These are phyloP conservation scores for Pezicula radicicola DNA, from an alignment of 2,329 filamentous ascomycete species.

Conservation along the genomic window DNA sequence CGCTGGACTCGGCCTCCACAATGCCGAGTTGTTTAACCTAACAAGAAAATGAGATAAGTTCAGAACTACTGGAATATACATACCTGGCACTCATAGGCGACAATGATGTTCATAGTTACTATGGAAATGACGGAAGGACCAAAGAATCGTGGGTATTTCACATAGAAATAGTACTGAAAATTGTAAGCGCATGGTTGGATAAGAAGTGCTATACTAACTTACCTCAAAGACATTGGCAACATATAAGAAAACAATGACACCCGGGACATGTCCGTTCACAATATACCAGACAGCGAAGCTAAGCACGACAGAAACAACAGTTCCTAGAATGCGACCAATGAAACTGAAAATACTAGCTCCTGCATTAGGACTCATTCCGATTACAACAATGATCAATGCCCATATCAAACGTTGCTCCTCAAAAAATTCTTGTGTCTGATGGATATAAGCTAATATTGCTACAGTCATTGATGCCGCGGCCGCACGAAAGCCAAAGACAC, in stretches of 20 bases:
- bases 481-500: slow-evolving; percentile 64
- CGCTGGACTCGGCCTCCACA: slow-evolving; percentile 47
- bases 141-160: slow-evolving; percentile 62
- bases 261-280: slow-evolving; percentile 54
- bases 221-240: slow-evolving; percentile 56
- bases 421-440: slow-evolving; percentile 64
- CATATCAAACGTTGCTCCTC: slow-evolving; percentile 66
- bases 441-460: slow-evolving; percentile 61
- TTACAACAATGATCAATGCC: slow-evolving; percentile 62
- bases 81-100: slow-evolving; percentile 40
- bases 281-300: slow-evolving; percentile 70
- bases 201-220: slow-evolving; percentile 3
- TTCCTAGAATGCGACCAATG: slow-evolving; percentile 61
- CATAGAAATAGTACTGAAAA: slow-evolving; percentile 49
- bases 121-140: slow-evolving; percentile 56
- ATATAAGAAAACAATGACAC: slow-evolving; percentile 65
- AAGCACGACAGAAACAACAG: slow-evolving; percentile 58
- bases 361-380: slow-evolving; percentile 39
- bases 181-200: slow-evolving; percentile 9
- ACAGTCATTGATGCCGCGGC: slow-evolving; percentile 63
- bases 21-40: slow-evolving; percentile 63
- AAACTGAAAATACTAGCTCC: slow-evolving; percentile 69
- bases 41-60: slow-evolving; percentile 31
- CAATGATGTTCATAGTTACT: slow-evolving; percentile 54
- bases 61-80: slow-evolving; percentile 3